These are phyloP conservation scores for Acer yangbiense DNA, from an alignment of 345 rosid genomes.

Conservation along the genomic window DNA sequence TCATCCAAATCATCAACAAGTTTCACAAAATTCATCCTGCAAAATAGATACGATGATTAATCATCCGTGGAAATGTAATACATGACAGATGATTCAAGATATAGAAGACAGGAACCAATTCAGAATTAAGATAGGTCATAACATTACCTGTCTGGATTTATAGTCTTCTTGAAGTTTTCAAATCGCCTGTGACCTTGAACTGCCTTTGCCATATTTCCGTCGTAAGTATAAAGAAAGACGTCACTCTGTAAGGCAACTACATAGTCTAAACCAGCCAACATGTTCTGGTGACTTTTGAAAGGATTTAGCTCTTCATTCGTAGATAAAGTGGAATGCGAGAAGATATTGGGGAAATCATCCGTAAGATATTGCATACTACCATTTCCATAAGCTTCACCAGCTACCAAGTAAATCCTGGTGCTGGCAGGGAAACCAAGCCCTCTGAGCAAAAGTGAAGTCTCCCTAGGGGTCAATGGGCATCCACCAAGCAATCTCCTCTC, in stretches of 20 bases:
- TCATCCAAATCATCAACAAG: constrained; percentile 79
- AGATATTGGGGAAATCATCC: constrained; percentile 70
- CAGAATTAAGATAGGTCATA: constrained; percentile 1
- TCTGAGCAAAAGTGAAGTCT: constrained; percentile 86
- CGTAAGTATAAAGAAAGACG: constrained; percentile 82
- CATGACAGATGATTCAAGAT: constrained; percentile 5
- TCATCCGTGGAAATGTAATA: neutral
- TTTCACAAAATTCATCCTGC: constrained; percentile 84
- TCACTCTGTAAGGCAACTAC: constrained; percentile 88
- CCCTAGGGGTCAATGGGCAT: constrained; percentile 93
- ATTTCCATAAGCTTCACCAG: constrained; percentile 91
- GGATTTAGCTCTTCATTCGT: constrained; percentile 72
- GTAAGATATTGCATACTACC: constrained; percentile 78
- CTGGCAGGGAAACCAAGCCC: constrained; percentile 73
- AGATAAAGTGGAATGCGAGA: constrained; percentile 84
- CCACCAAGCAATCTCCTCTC: constrained; percentile 89
- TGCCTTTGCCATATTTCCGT: constrained; percentile 99
- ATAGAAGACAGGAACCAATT: neutral
- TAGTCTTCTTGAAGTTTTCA: constrained; percentile 83
- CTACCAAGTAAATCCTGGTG: constrained; percentile 89
- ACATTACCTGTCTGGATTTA: constrained; percentile 82
- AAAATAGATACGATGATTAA: constrained; percentile 15
- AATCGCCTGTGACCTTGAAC: constrained; percentile 92
- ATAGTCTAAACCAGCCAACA: constrained; percentile 94
- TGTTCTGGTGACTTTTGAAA: constrained; percentile 81